Conservation (phyloP, 1,284 basidiomycete species). For the Leccinum solheimii region DNA sequence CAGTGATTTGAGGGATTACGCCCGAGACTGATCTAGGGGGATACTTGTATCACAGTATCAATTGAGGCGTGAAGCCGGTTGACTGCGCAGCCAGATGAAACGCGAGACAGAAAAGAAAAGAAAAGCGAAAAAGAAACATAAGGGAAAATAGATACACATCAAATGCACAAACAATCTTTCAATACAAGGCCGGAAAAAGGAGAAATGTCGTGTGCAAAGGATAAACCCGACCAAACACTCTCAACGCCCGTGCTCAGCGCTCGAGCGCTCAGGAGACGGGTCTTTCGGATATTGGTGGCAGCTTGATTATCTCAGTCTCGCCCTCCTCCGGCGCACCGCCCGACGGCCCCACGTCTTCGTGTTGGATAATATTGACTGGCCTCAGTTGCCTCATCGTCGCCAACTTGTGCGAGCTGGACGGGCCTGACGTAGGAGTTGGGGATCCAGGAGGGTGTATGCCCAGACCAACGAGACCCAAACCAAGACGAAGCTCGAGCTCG, state of each 20-base stretch:
- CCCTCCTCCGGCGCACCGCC: slow-evolving; percentile 31
- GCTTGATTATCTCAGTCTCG: slow-evolving; percentile 67
- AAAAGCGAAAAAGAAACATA: too few species aligned
- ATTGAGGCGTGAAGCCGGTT: slow-evolving; percentile 4
- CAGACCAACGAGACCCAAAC: too few species aligned
- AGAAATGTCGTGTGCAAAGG: background rate
- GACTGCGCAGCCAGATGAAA: background rate
- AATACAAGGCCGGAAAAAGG: too few species aligned
- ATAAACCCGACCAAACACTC: too few species aligned
- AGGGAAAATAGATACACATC: too few species aligned
- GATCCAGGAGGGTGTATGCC: too few species aligned
- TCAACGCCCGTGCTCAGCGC: too few species aligned
- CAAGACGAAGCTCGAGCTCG: too few species aligned
- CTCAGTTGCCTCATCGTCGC: slow-evolving; percentile 49
- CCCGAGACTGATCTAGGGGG: too few species aligned
- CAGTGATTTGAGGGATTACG: too few species aligned
- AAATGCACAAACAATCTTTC: background rate
- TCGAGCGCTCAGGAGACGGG: background rate
- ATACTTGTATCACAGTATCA: too few species aligned
- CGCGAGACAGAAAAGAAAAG: background rate
- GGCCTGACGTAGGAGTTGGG: slow-evolving; percentile 1
- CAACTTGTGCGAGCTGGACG: slow-evolving; percentile 45
- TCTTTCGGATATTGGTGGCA: slow-evolving; percentile 52
- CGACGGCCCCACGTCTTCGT: slow-evolving; percentile 63
- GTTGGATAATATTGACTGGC: slow-evolving; percentile 76